Evolutionary conservation across 2,329 filamentous ascomycete genomes (phyloP).

Genomic region (Pseudocercospora ulei): DNA sequence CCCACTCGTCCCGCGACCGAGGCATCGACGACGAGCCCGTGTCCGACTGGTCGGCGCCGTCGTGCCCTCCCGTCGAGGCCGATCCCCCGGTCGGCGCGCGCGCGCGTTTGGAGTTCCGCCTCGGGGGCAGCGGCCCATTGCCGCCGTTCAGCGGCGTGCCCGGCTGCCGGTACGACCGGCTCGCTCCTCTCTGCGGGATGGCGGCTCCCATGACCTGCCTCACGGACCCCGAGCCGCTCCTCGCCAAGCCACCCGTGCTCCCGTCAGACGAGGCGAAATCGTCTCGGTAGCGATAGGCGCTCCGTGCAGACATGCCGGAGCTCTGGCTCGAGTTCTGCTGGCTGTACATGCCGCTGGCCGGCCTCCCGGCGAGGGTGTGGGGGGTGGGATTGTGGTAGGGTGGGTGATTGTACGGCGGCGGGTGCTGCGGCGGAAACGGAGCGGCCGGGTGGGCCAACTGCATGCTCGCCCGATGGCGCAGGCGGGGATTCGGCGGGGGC

Average conservation of each 20-base stretch:
- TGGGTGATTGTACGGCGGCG: constrained; percentile 19
- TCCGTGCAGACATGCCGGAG: constrained; percentile 35
- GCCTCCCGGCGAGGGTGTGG: constrained; percentile 31
- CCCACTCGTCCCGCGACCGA: constrained; percentile 78
- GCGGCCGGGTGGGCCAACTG: constrained; percentile 37
- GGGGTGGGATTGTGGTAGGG: constrained; percentile 28
- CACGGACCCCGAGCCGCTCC: constrained; percentile 55
- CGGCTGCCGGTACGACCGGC: constrained; percentile 55
- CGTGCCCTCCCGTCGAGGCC: constrained; percentile 22
- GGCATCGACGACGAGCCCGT: constrained; percentile 44
- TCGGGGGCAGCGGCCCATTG: constrained; percentile 53
- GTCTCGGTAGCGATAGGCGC: constrained; percentile 43
- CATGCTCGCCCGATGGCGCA: constrained; percentile 40
- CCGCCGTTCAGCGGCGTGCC: constrained; percentile 49
- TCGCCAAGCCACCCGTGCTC: constrained; percentile 44
- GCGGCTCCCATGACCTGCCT: constrained; percentile 50
- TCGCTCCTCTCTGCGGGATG: constrained; percentile 56
- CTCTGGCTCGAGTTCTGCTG: constrained; percentile 43
- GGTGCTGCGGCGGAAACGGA: constrained; percentile 23
- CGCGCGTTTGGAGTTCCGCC: constrained; percentile 62
- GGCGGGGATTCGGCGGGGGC: constrained; percentile 26
- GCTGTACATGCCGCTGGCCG: constrained; percentile 42
- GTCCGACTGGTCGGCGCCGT: constrained; percentile 23
- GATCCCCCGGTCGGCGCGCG: constrained; percentile 25
- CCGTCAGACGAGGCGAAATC: constrained; percentile 33